Conservation (phyloP, 2,329 filamentous ascomycete genomes). For the Calonectria hongkongensis region DNA sequence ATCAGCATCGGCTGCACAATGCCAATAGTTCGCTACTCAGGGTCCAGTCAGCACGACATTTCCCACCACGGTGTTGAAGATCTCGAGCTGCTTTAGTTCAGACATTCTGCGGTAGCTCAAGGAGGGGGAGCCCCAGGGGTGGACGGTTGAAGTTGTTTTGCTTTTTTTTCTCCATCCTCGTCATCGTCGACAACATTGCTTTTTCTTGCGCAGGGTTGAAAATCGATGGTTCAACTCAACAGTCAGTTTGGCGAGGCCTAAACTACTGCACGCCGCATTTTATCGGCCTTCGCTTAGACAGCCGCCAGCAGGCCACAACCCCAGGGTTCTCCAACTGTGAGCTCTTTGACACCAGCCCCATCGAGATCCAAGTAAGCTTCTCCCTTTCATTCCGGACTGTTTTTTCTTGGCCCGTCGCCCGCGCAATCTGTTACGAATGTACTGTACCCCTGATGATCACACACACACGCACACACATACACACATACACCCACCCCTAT, state of each 20-base stretch:
- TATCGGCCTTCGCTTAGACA: constrained; percentile 14
- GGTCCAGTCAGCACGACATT: not conserved
- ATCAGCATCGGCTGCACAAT: constrained; percentile 21
- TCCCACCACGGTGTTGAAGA: constrained; percentile 18
- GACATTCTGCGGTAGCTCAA: not conserved
- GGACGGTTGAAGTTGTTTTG: constrained; percentile 9
- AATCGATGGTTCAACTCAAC: constrained; percentile 8
- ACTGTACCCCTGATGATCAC: constrained; percentile 30
- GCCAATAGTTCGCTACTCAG: not conserved
- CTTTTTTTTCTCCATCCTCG: not conserved
- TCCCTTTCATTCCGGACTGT: constrained; percentile 36
- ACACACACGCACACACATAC: not conserved
- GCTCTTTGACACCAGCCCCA: constrained; percentile 13
- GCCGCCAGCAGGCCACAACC: constrained; percentile 6
- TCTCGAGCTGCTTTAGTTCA: constrained; percentile 16
- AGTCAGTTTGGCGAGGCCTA: constrained; percentile 9
- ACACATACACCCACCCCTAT: constrained; percentile 17
- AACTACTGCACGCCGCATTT: constrained; percentile 14
- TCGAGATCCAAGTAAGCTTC: constrained; percentile 20
- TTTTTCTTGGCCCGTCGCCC: constrained; percentile 14
- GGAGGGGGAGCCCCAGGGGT: not conserved
- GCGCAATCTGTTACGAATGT: constrained; percentile 14
- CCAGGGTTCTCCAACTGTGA: constrained; percentile 10
- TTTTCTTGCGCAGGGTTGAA: constrained; percentile 1
- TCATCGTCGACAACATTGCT: not conserved